Percentiles rank a stretch among this genome's conserved stretches.
Conservation (phyloP, 2,329 filamentous ascomycete species). For the Dactylellina cionopaga region DNA sequence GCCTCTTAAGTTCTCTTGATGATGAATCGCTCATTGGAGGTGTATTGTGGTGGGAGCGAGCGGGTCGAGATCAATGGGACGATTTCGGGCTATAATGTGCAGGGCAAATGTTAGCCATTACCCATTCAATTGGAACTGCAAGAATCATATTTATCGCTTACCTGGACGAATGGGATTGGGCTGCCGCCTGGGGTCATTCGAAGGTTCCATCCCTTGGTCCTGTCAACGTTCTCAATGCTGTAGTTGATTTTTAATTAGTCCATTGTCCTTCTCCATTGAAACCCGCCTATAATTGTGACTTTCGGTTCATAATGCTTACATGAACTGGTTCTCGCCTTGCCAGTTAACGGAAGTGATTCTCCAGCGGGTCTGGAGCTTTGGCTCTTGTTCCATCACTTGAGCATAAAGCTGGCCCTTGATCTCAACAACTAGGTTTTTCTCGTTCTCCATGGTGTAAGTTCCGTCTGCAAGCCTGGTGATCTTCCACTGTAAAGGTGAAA, state of each 20-base stretch:
- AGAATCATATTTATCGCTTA: background rate
- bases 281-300: background rate
- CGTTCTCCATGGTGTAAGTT: conserved; percentile 29
- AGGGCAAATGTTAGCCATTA: background rate
- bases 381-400: conserved; percentile 4
- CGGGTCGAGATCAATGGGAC: conserved; percentile 28
- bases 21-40: conserved; percentile 23
- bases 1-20: conserved; percentile 16
- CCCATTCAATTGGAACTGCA: background rate
- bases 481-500: conserved; percentile 19
- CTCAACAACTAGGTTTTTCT: conserved; percentile 8
- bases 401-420: conserved; percentile 23
- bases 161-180: conserved; percentile 25
- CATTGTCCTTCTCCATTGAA: background rate
- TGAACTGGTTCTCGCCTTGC: conserved; percentile 31
- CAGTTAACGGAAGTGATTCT: conserved; percentile 30
- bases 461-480: conserved; percentile 26
- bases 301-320: conserved; percentile 11
- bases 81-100: conserved; percentile 19
- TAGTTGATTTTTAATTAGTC: background rate
- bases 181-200: background rate
- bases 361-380: conserved; percentile 14
- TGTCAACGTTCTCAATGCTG: conserved; percentile 28
- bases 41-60: conserved; percentile 32
- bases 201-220: conserved; percentile 23